A percentile compares a stretch with the other conserved stretches of the same genome.
Evolutionary conservation across 495 filamentous ascomycete species (phyloP).

Genomic region (Lineolata rhizophorae): DNA sequence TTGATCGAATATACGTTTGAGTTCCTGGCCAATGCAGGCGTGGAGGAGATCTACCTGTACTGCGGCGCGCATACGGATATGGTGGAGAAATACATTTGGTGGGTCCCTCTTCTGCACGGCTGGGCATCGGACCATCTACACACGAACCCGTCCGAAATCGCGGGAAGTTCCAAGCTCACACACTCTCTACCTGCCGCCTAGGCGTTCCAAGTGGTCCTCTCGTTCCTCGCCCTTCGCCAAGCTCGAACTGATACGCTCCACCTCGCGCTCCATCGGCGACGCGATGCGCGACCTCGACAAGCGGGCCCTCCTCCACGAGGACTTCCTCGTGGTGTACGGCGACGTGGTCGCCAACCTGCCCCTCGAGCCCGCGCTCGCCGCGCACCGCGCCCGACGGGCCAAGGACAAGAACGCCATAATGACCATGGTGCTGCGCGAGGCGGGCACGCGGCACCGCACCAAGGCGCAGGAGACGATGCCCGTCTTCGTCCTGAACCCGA

Average conservation of each 20-base stretch:
- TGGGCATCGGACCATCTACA: background rate
- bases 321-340: slow-evolving; percentile 83
- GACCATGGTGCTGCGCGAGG: slow-evolving; percentile 81
- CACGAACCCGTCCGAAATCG: background rate
- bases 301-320: slow-evolving; percentile 62
- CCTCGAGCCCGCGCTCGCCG: slow-evolving; percentile 54
- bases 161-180: slow-evolving; percentile 1
- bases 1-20: slow-evolving; percentile 96
- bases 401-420: slow-evolving; percentile 91
- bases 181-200: slow-evolving; percentile 30
- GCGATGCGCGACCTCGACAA: slow-evolving; percentile 87
- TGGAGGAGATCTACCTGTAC: slow-evolving; percentile 81
- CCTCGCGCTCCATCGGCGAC: slow-evolving; percentile 76
- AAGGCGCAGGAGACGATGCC: slow-evolving; percentile 53
- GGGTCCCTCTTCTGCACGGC: slow-evolving; percentile 2
- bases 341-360: slow-evolving; percentile 84
- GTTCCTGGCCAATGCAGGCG: slow-evolving; percentile 81
- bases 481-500: slow-evolving; percentile 69
- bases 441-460: slow-evolving; percentile 49
- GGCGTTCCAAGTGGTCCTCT: slow-evolving; percentile 48
- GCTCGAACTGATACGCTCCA: slow-evolving; percentile 68
- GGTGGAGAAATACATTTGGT: slow-evolving; percentile 67
- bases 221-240: slow-evolving; percentile 62
- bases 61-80: slow-evolving; percentile 76
- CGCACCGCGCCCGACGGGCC: slow-evolving; percentile 60